Conservation (phyloP, 2,329 filamentous ascomycete species). For the Fusarium guadeloupense region DNA sequence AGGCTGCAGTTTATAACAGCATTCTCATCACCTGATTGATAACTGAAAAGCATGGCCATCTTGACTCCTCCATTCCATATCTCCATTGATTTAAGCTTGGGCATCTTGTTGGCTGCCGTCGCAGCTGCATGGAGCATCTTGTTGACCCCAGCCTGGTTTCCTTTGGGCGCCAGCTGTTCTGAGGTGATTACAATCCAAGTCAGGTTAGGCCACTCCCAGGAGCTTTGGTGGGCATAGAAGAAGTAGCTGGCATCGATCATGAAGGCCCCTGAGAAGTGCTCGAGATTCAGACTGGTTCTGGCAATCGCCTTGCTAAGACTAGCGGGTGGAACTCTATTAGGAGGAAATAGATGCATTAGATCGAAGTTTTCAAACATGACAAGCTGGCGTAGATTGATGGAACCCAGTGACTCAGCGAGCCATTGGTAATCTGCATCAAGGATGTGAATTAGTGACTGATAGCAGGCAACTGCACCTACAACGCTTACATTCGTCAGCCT, state of each 20-base stretch:
- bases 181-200: slow-evolving; percentile 44
- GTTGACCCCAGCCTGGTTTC: slow-evolving; percentile 20
- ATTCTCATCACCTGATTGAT: slow-evolving; percentile 6
- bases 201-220: slow-evolving; percentile 40
- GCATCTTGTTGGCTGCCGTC: slow-evolving; percentile 42
- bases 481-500: slow-evolving; percentile 44
- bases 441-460: slow-evolving; percentile 12
- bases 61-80: slow-evolving; percentile 46
- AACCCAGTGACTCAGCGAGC: slow-evolving; percentile 42
- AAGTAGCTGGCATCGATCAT: slow-evolving; percentile 44
- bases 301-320: slow-evolving; percentile 40
- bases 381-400: slow-evolving; percentile 42
- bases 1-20: neutral
- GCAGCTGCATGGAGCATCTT: slow-evolving; percentile 42
- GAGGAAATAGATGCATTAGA: neutral
- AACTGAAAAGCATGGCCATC: slow-evolving; percentile 41
- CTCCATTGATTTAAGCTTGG: slow-evolving; percentile 45
- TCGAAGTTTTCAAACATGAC: slow-evolving; percentile 50
- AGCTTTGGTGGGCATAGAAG: slow-evolving; percentile 18
- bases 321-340: slow-evolving; percentile 32
- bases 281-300: slow-evolving; percentile 41
- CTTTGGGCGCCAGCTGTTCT: slow-evolving; percentile 32
- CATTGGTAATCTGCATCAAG: slow-evolving; percentile 29
- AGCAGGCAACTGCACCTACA: slow-evolving; percentile 26
- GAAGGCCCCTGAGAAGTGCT: slow-evolving; percentile 43